Base-by-base conservation (phyloP, 768 basidiomycete species). In the Russula virescens region DNA sequence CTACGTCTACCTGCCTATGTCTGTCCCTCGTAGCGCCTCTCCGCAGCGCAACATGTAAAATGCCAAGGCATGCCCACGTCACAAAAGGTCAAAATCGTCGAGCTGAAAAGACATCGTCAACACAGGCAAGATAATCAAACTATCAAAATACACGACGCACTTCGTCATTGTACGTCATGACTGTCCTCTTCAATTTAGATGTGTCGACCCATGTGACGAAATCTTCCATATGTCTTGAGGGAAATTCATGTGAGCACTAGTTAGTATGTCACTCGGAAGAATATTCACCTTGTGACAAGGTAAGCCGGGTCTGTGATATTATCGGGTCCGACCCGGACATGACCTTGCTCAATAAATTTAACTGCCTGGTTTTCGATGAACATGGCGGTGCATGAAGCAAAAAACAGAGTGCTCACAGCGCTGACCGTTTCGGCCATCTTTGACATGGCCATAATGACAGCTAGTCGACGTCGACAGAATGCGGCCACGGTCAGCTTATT, bases 151-250 rank as follows among this genome's bases (percentile, higher is more conserved):
- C 13, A 49, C 21, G 16, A 71, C 78, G 38, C 57, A 91, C 91
- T 84, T 97, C 88, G 76, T 97, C 95, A 73, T 99, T 99, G 81
- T 99, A 99, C 63, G 80, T 76, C 89, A 94, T 88, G 75, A 98
- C 86, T 0, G 92, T 94, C 58, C 96, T 82, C 84, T 96, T 98
- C 72, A 98, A 83, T 73, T 96, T 96, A 68, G 92, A 95, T 26
- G 93, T 93, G 72, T 98, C 95, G 23, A 98, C 95, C 97, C 97
- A 99, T 40, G 97, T 99, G 49, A 98, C 93, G 75, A 95, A 99
- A 80, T 99, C 97, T 71, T 98, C 94, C 94, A 97, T 95, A 68
- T 94, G 90, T 69, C 96, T 91, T 61, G 63, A 64, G 23, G 56
- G 26, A 26, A 23, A 35, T 5, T 19, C 2, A 16, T 35, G 43